Evolutionary conservation across 2,329 filamentous ascomycete genomes (phyloP).

Genomic region (Zopfia rhizophila): DNA sequence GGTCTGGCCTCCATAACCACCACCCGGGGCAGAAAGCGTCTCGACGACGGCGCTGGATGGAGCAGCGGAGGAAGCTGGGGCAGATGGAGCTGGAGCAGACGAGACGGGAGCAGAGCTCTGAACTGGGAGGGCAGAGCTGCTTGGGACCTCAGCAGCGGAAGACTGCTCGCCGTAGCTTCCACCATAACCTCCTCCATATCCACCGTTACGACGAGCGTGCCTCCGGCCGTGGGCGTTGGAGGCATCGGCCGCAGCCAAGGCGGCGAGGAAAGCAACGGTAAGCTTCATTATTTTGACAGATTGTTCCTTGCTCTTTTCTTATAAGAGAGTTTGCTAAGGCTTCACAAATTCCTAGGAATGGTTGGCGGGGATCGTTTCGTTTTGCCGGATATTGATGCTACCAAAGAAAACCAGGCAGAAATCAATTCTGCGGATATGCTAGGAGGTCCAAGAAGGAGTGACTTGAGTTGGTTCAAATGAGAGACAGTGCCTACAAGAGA

Average conservation of each 20-base stretch:
- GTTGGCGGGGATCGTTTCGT: constrained; percentile 16
- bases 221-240: constrained; percentile 41
- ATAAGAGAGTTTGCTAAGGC: constrained; percentile 25
- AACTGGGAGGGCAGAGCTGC: constrained; percentile 11
- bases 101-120: constrained; percentile 15
- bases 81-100: constrained; percentile 14
- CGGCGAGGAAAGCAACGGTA: constrained; percentile 27
- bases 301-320: constrained; percentile 39
- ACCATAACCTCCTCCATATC: constrained; percentile 25
- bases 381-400: constrained; percentile 36
- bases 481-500: constrained; percentile 45
- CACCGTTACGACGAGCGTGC: constrained; percentile 40
- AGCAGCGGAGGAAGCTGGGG: constrained; percentile 12
- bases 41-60: constrained; percentile 17
- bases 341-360: constrained; percentile 18
- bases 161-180: constrained; percentile 9
- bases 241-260: constrained; percentile 35
- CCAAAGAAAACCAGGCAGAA: constrained; percentile 40
- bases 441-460: constrained; percentile 49
- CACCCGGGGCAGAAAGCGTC: constrained; percentile 8
- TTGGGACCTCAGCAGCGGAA: constrained; percentile 13
- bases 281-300: constrained; percentile 31
- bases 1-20: constrained; percentile 10
- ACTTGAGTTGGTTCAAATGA: constrained; percentile 48
- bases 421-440: constrained; percentile 39